Evolutionary conservation across 1,284 basidiomycete genomes (phyloP).

Genomic region (Polyporus tsugae): DNA sequence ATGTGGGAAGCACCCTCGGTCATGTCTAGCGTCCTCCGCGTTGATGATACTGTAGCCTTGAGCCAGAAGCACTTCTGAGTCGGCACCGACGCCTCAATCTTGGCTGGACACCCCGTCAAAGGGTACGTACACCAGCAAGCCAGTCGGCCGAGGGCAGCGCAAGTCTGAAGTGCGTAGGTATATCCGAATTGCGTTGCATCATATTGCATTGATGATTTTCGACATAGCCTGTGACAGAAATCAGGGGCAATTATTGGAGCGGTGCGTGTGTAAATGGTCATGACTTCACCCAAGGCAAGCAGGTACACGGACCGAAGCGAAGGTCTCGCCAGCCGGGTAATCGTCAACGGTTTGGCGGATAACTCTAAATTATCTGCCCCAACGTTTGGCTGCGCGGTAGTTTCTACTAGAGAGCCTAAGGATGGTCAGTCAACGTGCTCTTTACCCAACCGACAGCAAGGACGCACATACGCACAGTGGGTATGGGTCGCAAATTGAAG

Average conservation of each 20-base stretch:
- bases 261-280: not conserved
- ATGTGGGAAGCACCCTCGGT: constrained; percentile 10
- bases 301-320: not conserved
- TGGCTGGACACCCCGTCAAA: not conserved
- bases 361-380: not conserved
- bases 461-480: not conserved
- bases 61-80: not conserved
- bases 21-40: not conserved
- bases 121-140: not conserved
- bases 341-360: not conserved
- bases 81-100: not conserved
- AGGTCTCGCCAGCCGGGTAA: not conserved
- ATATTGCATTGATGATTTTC: constrained; percentile 7
- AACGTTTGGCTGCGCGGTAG: not conserved
- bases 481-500: not conserved
- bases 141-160: not conserved
- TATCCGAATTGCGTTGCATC: not conserved
- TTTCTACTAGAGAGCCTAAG: not conserved
- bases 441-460: not conserved
- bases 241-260: not conserved
- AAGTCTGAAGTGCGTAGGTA: not conserved
- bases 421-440: not conserved
- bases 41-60: not conserved
- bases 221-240: not conserved
- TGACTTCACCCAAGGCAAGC: not conserved